These are phyloP conservation scores for Trichoderma arundinaceum DNA, from an alignment of 2,329 filamentous ascomycete genomes.

Conservation along the genomic window DNA sequence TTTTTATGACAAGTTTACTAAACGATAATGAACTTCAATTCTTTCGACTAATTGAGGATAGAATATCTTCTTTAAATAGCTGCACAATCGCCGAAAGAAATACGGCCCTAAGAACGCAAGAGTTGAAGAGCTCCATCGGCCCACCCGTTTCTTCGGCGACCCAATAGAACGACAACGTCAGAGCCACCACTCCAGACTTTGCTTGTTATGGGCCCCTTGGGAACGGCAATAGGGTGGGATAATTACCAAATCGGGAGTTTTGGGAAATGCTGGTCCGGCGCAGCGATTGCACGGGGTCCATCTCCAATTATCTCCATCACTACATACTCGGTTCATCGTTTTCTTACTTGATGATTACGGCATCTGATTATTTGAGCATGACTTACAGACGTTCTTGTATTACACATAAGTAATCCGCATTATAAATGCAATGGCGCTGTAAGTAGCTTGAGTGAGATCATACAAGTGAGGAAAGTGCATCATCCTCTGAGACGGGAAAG, in stretches of 20 bases:
- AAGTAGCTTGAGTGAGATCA: neutral
- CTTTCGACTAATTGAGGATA: neutral
- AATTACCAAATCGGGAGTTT: conserved; percentile 19
- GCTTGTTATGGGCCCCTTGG: too few species aligned
- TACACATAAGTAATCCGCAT: neutral
- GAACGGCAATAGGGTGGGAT: conserved; percentile 10
- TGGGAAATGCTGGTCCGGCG: neutral
- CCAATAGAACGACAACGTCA: neutral
- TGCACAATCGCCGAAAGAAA: neutral
- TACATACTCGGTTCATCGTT: too few species aligned
- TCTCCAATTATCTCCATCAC: neutral
- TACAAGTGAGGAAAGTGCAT: neutral
- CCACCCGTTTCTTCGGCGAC: neutral
- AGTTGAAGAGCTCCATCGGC: neutral
- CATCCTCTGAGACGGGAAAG: too few species aligned
- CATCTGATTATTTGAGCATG: too few species aligned
- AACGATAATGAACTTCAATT: neutral
- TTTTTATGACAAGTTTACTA: neutral
- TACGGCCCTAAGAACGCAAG: neutral
- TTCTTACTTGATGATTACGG: neutral
- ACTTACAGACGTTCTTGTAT: neutral
- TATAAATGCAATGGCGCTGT: neutral
- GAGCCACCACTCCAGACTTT: neutral
- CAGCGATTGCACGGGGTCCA: neutral
- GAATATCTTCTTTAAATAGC: neutral